A percentile compares a stretch with the other conserved stretches of the same genome.
Conservation (phyloP, 306 rosid genomes). For the Castanea sativa region DNA sequence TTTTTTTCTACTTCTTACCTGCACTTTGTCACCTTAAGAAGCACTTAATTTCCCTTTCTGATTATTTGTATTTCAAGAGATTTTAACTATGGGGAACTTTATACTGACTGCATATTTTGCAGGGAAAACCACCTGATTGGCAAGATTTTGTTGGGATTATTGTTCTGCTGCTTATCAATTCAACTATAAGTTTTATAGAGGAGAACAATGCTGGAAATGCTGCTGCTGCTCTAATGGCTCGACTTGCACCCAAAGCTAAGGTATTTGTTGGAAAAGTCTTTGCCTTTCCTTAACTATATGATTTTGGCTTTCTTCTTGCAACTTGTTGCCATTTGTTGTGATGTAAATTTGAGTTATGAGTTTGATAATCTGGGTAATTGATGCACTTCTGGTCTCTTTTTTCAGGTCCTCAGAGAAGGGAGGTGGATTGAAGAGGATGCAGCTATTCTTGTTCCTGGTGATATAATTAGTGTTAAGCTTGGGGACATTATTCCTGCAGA, state of each 20-base stretch:
- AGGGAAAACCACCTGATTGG: constrained; percentile 89
- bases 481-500: constrained; percentile 92
- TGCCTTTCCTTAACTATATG: not conserved
- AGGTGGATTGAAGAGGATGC: constrained; percentile 80
- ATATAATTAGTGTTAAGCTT: constrained; percentile 68
- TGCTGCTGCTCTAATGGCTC: constrained; percentile 88
- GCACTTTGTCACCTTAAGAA: not conserved
- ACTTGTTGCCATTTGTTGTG: constrained; percentile 1
- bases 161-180: constrained; percentile 61
- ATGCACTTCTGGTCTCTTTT: not conserved
- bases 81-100: not conserved
- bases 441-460: constrained; percentile 79
- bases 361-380: not conserved
- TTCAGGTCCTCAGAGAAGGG: constrained; percentile 76
- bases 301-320: not conserved
- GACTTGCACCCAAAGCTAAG: constrained; percentile 82
- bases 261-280: constrained; percentile 26
- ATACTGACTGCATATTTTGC: constrained; percentile 10
- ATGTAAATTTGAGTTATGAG: not conserved
- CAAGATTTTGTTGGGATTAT: constrained; percentile 82
- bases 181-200: constrained; percentile 82
- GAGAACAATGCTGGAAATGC: constrained; percentile 94
- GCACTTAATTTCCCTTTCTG: not conserved
- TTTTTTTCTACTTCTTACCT: not conserved
- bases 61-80: not conserved